Percentiles rank a stretch among this genome's conserved stretches.
These are phyloP conservation scores for Myriosclerotinia duriaeana DNA, from an alignment of 2,329 filamentous ascomycete genomes.

Conservation along the genomic window DNA sequence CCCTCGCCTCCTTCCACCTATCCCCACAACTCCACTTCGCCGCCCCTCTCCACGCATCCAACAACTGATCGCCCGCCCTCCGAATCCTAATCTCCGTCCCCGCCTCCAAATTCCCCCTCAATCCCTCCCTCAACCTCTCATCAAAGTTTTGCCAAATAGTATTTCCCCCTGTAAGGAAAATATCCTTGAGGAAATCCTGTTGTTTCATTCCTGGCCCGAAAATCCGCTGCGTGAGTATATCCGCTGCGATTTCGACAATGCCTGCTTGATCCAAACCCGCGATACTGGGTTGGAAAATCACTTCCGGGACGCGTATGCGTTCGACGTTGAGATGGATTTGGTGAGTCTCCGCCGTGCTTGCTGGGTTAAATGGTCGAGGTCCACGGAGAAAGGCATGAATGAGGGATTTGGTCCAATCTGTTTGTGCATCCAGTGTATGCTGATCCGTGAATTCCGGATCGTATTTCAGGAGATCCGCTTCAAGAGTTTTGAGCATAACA, in stretches of 20 bases:
- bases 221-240: constrained; percentile 84
- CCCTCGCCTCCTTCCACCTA: constrained; percentile 61
- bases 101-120: constrained; percentile 70
- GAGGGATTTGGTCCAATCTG: constrained; percentile 90
- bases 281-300: constrained; percentile 89
- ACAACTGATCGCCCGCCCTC: constrained; percentile 69
- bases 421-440: constrained; percentile 86
- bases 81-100: constrained; percentile 47
- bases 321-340: constrained; percentile 97
- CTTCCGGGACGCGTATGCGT: constrained; percentile 88
- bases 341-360: constrained; percentile 75
- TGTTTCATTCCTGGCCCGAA: constrained; percentile 53
- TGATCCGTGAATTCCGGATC: constrained; percentile 90
- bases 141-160: constrained; percentile 85
- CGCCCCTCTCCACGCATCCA: constrained; percentile 93
- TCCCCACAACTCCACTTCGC: constrained; percentile 73
- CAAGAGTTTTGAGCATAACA: constrained; percentile 70
- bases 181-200: constrained; percentile 73
- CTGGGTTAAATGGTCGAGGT: constrained; percentile 78
- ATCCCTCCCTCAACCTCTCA: constrained; percentile 70
- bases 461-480: constrained; percentile 80
- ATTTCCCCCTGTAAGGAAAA: constrained; percentile 94
- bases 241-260: constrained; percentile 85
- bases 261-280: constrained; percentile 92
- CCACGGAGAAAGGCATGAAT: constrained; percentile 89